Base-by-base conservation (phyloP, 768 basidiomycete genomes). In the Hericium alpestre region DNA sequence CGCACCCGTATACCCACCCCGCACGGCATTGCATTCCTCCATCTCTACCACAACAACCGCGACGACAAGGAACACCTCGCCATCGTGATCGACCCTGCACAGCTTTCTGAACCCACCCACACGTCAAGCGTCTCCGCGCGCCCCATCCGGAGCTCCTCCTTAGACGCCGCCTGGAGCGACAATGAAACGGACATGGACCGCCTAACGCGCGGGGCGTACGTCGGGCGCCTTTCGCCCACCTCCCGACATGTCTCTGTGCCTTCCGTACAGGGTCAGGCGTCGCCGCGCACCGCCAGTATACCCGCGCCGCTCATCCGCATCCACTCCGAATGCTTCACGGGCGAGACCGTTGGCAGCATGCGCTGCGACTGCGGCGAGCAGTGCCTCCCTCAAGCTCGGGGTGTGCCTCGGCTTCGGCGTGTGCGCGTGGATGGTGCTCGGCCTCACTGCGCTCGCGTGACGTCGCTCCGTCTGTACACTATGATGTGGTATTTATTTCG, bases 301-400 rank as follows among this genome's bases (percentile, higher is more conserved):
- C 87, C 87, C 1, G 71, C 85, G 0, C 93, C 96, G 0, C 81
- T 98, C 53, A 84, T 99, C 47, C 85, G 96, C 39, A 92, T 99
- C 53, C 96, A 99, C 71, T 96, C 93, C 32, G 96, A 99, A 69
- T 99, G 96, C 70, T 98, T 93, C 73, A 99, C 96, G 0, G 96
- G 96, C 27, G 96, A 98, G 71, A 98, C 93, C 9, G 82, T 98
- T 57, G 96, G 96, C 25, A 85, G 93, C 76, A 93, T 96, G 89
- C 87, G 96, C 37, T 99, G 96, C 67, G 96, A 99, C 70, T 99
- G 20, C 20, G 2, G 43, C 43, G 15, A n/a, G 43, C n/a, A 32
- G 32, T 32, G 32, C 32, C 8, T 32, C 32, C 32, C 32, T 32
- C 32, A 46, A n/a, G 11, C 43, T 46, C 16, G 43, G 43, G 16